These are phyloP conservation scores for Phaeomoniella chlamydospora DNA, from an alignment of 2,329 filamentous ascomycete species.

Conservation along the genomic window DNA sequence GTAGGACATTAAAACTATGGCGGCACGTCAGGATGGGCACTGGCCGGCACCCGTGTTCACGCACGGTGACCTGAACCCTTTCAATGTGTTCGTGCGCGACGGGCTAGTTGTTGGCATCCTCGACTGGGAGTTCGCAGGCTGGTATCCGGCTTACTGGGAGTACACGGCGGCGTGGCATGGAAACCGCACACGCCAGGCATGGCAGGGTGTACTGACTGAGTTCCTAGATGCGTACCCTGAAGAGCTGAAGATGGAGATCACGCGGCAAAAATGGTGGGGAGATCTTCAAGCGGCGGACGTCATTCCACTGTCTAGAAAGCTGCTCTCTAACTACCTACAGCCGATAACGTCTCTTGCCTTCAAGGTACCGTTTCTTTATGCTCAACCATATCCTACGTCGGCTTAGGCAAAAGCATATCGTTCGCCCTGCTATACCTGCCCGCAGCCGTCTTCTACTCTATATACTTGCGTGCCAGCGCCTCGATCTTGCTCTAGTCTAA, in stretches of 20 bases:
- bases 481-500: conserved; percentile 24
- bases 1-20: neutral
- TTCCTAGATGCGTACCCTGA: neutral
- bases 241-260: conserved; percentile 1
- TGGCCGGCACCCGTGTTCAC: neutral
- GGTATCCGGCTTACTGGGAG: conserved; percentile 8
- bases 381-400: conserved; percentile 10
- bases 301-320: neutral
- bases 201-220: neutral
- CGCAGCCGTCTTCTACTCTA: conserved; percentile 16
- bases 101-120: conserved; percentile 4
- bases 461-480: conserved; percentile 18
- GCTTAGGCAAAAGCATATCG: conserved; percentile 10
- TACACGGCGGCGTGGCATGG: conserved; percentile 1
- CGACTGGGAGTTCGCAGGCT: conserved; percentile 6
- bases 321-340: neutral
- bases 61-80: neutral
- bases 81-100: conserved; percentile 5
- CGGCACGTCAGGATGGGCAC: neutral
- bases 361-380: conserved; percentile 1
- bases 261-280: neutral
- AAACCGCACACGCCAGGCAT: neutral
- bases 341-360: neutral
- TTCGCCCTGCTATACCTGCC: conserved; percentile 8
- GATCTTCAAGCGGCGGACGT: neutral